Percentiles rank a stretch among this genome's conserved stretches.
Evolutionary conservation across 2,329 filamentous ascomycete species (phyloP).

Genomic region (Magnaporthiopsis incrustans): DNA sequence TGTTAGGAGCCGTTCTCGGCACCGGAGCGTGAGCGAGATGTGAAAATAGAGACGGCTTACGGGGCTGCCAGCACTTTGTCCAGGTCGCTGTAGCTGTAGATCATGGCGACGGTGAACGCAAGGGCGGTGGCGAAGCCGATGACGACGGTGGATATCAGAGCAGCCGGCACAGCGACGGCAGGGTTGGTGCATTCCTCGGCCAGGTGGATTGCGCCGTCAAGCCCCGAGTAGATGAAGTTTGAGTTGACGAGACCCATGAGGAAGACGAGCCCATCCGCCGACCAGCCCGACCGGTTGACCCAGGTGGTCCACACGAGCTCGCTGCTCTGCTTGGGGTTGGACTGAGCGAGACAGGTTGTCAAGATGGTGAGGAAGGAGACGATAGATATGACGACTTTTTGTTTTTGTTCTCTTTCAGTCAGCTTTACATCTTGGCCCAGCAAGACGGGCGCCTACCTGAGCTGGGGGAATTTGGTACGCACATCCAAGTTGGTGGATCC

Average conservation of each 20-base stretch:
- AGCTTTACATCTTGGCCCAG: conserved; percentile 21
- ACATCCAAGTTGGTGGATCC: conserved; percentile 50
- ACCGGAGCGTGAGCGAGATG: not conserved
- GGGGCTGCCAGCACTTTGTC: conserved; percentile 18
- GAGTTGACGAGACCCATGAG: conserved; percentile 30
- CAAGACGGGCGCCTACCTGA: conserved; percentile 35
- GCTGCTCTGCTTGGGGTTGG: conserved; percentile 17
- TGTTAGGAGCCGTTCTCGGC: not conserved
- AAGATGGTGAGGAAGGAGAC: conserved; percentile 39
- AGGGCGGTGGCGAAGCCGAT: conserved; percentile 50
- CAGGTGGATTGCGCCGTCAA: conserved; percentile 48
- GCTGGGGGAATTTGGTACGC: conserved; percentile 45
- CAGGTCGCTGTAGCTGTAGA: conserved; percentile 53
- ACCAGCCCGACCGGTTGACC: conserved; percentile 24
- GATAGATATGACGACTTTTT: conserved; percentile 44
- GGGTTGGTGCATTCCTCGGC: conserved; percentile 51
- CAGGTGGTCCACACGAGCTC: conserved; percentile 44
- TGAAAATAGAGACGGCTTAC: not conserved
- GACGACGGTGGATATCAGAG: conserved; percentile 47
- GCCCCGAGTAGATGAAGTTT: conserved; percentile 36
- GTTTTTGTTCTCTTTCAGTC: conserved; percentile 21
- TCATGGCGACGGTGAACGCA: conserved; percentile 45
- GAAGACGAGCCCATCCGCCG: conserved; percentile 16
- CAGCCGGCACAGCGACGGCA: conserved; percentile 47
- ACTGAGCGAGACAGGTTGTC: conserved; percentile 27